These are phyloP conservation scores for Pyricularia grisea DNA, from an alignment of 2,329 filamentous ascomycete genomes.

Conservation along the genomic window DNA sequence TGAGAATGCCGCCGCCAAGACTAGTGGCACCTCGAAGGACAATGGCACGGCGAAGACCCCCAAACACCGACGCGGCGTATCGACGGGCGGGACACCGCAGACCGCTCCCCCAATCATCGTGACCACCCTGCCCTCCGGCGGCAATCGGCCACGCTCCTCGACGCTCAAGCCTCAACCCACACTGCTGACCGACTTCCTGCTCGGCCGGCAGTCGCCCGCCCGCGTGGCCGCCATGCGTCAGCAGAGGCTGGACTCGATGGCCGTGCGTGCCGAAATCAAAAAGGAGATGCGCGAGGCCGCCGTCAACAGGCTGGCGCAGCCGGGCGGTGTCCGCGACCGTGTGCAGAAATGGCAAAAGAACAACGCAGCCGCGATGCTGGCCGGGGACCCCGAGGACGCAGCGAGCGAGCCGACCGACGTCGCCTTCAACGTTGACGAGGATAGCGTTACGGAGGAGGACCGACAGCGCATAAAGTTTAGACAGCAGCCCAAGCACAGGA, in stretches of 20 bases:
- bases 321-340: constrained; percentile 63
- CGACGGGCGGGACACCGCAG: constrained; percentile 26
- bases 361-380: constrained; percentile 55
- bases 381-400: constrained; percentile 39
- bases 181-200: constrained; percentile 46
- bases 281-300: constrained; percentile 48
- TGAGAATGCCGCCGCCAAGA: too few relatives aligned
- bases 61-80: constrained; percentile 6
- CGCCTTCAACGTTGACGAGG: constrained; percentile 48
- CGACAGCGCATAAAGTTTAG: constrained; percentile 45
- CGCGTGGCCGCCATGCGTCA: constrained; percentile 41
- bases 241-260: constrained; percentile 43
- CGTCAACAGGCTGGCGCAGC: constrained; percentile 50
- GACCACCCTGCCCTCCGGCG: constrained; percentile 19
- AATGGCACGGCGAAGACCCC: background rate
- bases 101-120: constrained; percentile 21
- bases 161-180: constrained; percentile 37
- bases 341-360: constrained; percentile 79
- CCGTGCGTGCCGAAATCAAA: constrained; percentile 44
- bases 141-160: constrained; percentile 19
- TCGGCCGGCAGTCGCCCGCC: constrained; percentile 46
- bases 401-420: constrained; percentile 53
- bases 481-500: constrained; percentile 18
- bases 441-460: constrained; percentile 53
- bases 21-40: background rate